phyloP scores from a whole-genome alignment of 495 filamentous ascomycete genomes.

The Aspergillus ellipticus region DNA sequence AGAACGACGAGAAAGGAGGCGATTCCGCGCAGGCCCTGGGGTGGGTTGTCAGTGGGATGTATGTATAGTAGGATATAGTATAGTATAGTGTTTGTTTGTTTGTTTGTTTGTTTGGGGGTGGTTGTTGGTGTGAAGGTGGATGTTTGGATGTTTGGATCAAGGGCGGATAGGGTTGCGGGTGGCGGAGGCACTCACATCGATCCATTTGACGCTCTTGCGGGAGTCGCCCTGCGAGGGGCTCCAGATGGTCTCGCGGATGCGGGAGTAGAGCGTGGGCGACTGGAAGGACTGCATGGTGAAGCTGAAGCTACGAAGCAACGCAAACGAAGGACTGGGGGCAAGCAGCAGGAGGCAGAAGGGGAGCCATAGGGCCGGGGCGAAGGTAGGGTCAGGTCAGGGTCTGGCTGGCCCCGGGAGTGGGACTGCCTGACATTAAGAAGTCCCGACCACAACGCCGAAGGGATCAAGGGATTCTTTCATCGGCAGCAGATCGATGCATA shows the following conservation, averaged over 20 bases:
- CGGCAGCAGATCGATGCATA: neutral
- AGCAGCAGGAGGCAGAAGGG: neutral
- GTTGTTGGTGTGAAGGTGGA: too few species aligned
- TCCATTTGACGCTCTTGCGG: slow-evolving; percentile 63
- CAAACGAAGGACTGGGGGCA: neutral
- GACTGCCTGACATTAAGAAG: slow-evolving; percentile 1
- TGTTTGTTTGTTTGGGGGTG: neutral
- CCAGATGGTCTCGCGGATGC: slow-evolving; percentile 32
- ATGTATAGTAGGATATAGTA: too few species aligned
- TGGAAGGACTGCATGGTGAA: slow-evolving; percentile 25
- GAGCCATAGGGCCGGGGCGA: neutral
- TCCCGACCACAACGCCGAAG: too few species aligned
- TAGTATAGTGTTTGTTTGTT: neutral
- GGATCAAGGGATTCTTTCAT: neutral
- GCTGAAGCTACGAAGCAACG: neutral
- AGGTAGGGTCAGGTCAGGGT: too few species aligned
- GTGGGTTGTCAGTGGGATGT: neutral
- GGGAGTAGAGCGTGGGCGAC: slow-evolving; percentile 27
- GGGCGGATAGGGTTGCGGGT: neutral
- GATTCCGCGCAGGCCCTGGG: slow-evolving; percentile 59
- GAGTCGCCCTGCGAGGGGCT: slow-evolving; percentile 35
- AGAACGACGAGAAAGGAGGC: slow-evolving; percentile 61
- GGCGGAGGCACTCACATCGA: slow-evolving; percentile 50
- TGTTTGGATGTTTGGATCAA: neutral
- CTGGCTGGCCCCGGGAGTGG: too few species aligned